These are phyloP conservation scores for Inga laurina DNA, from an alignment of 306 rosid genomes.

Conservation along the genomic window DNA sequence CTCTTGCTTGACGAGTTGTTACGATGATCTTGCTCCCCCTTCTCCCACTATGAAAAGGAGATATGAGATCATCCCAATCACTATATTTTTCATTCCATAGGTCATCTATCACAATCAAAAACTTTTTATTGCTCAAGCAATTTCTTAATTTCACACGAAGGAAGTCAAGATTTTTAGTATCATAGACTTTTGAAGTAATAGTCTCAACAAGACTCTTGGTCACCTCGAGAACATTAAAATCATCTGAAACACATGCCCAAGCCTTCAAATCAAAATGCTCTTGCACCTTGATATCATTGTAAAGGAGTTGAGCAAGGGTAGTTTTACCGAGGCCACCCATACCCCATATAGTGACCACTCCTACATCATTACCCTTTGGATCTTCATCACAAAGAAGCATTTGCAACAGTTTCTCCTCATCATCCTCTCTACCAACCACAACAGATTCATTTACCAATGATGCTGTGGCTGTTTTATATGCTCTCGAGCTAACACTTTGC, in stretches of 20 bases:
- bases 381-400: constrained; percentile 25
- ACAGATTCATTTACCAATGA: constrained; percentile 46
- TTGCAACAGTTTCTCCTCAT: constrained; percentile 17
- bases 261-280: constrained; percentile 21
- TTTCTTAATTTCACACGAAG: constrained; percentile 46
- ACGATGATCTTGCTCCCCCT: constrained; percentile 49
- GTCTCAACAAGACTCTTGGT: constrained; percentile 42
- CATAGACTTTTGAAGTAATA: background rate
- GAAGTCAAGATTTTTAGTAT: constrained; percentile 36
- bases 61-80: constrained; percentile 44
- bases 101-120: constrained; percentile 53
- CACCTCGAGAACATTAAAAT: constrained; percentile 34
- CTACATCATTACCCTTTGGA: background rate
- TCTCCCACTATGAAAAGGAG: constrained; percentile 31
- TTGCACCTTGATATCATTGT: background rate
- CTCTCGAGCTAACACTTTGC: constrained; percentile 23
- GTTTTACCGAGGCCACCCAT: constrained; percentile 49
- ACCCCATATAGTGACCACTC: constrained; percentile 28
- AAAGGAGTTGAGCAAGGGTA: constrained; percentile 24
- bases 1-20: constrained; percentile 43
- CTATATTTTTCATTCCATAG: constrained; percentile 48
- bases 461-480: constrained; percentile 28
- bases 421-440: constrained; percentile 3
- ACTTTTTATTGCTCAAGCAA: constrained; percentile 30
- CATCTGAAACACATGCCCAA: constrained; percentile 43